Conservation (phyloP, 2,329 filamentous ascomycete species). For the Knufia fluminis region DNA sequence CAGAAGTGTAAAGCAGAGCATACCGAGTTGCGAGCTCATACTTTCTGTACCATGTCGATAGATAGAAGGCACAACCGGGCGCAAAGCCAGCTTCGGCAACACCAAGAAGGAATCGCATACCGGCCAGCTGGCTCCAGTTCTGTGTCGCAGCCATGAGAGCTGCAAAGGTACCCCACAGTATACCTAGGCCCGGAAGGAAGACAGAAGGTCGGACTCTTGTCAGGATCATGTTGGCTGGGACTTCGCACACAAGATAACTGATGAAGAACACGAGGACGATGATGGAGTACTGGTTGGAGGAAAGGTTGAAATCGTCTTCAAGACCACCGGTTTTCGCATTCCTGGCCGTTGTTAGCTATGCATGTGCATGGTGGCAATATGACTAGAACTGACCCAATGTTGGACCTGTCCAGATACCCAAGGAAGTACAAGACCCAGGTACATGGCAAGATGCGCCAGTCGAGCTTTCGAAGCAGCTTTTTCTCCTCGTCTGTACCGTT, state of each 20-base stretch:
- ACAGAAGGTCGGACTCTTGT: conserved; percentile 6
- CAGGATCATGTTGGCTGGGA: conserved; percentile 12
- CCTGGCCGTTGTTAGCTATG: not conserved
- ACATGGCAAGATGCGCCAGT: conserved; percentile 28
- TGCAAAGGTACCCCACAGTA: conserved; percentile 7
- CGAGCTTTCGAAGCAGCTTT: conserved; percentile 59
- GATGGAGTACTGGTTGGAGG: conserved; percentile 16
- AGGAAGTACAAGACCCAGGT: conserved; percentile 2
- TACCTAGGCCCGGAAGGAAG: conserved; percentile 9
- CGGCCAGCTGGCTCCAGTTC: conserved; percentile 35
- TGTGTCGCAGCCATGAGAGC: conserved; percentile 15
- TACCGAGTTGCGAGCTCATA: conserved; percentile 40
- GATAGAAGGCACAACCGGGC: conserved; percentile 53
- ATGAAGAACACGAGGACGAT: conserved; percentile 15
- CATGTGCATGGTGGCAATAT: too few species aligned
- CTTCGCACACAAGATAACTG: conserved; percentile 12
- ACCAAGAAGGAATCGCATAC: conserved; percentile 37
- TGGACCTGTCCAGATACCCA: not conserved
- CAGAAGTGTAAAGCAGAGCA: conserved; percentile 46
- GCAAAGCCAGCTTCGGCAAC: conserved; percentile 52
- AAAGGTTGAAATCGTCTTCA: conserved; percentile 12
- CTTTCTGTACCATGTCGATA: conserved; percentile 38
- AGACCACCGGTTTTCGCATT: conserved; percentile 15
- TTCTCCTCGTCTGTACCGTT: conserved; percentile 34
- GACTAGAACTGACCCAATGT: too few species aligned